Conservation (phyloP, 805 yeast genomes). For the Candida ascalaphidarum region DNA sequence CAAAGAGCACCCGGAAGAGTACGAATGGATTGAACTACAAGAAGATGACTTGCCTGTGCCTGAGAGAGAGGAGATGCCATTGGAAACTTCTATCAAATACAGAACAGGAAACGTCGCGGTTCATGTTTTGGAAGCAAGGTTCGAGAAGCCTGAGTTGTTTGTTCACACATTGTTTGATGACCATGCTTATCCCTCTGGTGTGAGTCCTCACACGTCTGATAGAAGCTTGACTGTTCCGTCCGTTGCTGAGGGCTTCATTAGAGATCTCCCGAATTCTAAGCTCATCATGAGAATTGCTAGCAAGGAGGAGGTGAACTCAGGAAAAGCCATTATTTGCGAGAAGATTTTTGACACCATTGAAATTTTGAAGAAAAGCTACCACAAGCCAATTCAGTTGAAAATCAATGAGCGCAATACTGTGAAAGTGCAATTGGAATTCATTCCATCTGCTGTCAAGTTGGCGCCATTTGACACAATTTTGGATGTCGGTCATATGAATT, state of each 20-base stretch:
- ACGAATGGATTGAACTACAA: slow-evolving; percentile 52
- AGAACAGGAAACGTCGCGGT: slow-evolving; percentile 59
- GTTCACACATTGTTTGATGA: slow-evolving; percentile 64
- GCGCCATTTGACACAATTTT: slow-evolving; percentile 52
- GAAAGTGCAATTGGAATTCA: slow-evolving; percentile 45
- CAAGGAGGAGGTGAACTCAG: slow-evolving; percentile 36
- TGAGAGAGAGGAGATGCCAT: slow-evolving; percentile 35
- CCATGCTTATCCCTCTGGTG: slow-evolving; percentile 47
- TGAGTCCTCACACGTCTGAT: slow-evolving; percentile 40
- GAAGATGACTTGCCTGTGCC: slow-evolving; percentile 26
- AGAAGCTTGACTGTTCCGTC: slow-evolving; percentile 35
- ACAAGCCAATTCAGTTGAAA: slow-evolving; percentile 36
- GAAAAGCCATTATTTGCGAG: slow-evolving; percentile 45
- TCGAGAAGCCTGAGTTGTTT: slow-evolving; percentile 39
- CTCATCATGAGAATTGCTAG: slow-evolving; percentile 50
- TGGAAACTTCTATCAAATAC: slow-evolving; percentile 44
- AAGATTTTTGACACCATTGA: slow-evolving; percentile 42
- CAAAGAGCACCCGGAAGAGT: slow-evolving; percentile 50
- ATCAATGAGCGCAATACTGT: slow-evolving; percentile 33
- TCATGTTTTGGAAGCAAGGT: slow-evolving; percentile 41
- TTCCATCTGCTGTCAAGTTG: slow-evolving; percentile 48
- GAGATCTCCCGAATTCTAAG: slow-evolving; percentile 61
- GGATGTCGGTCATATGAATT: slow-evolving; percentile 58
- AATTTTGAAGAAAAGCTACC: slow-evolving; percentile 41
- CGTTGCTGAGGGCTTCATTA: slow-evolving; percentile 52